Conservation (phyloP, 805 yeast genomes). For the Candida pseudoglaebosa region DNA sequence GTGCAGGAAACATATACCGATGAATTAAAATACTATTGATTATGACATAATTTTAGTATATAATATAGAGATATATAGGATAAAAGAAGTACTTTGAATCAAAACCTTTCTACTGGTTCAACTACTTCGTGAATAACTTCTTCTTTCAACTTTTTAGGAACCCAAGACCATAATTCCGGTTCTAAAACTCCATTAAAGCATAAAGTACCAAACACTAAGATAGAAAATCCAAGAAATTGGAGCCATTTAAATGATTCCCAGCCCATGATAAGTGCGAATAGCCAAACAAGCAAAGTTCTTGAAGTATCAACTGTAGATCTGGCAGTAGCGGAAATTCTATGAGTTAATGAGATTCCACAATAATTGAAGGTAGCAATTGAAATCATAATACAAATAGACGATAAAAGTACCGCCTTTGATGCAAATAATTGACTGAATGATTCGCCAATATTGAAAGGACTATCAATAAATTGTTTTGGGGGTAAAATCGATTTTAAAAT, state of each 20-base stretch:
- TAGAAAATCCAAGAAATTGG: constrained; percentile 60
- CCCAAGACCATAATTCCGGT: constrained; percentile 44
- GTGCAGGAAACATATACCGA: neutral
- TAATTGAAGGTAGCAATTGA: constrained; percentile 70
- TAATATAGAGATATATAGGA: no score
- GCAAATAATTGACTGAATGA: constrained; percentile 48
- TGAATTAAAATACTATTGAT: constrained; percentile 4
- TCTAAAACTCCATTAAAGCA: constrained; percentile 66
- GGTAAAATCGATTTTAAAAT: constrained; percentile 31
- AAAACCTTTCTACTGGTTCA: constrained; percentile 28
- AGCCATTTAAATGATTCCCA: constrained; percentile 69
- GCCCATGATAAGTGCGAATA: constrained; percentile 62
- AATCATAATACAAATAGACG: constrained; percentile 64
- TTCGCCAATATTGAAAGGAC: constrained; percentile 53
- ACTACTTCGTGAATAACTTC: constrained; percentile 26
- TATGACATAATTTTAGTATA: no score
- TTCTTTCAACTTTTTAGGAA: constrained; percentile 33
- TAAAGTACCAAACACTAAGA: constrained; percentile 68
- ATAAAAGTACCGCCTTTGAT: constrained; percentile 38
- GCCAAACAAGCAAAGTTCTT: constrained; percentile 72
- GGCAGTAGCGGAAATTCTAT: constrained; percentile 65
- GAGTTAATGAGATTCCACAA: constrained; percentile 68
- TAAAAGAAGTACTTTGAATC: neutral
- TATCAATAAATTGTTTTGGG: constrained; percentile 35
- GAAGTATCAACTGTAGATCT: constrained; percentile 77